Conservation (phyloP, 2,329 filamentous ascomycete species). For the Trichoderma pleuroti region DNA sequence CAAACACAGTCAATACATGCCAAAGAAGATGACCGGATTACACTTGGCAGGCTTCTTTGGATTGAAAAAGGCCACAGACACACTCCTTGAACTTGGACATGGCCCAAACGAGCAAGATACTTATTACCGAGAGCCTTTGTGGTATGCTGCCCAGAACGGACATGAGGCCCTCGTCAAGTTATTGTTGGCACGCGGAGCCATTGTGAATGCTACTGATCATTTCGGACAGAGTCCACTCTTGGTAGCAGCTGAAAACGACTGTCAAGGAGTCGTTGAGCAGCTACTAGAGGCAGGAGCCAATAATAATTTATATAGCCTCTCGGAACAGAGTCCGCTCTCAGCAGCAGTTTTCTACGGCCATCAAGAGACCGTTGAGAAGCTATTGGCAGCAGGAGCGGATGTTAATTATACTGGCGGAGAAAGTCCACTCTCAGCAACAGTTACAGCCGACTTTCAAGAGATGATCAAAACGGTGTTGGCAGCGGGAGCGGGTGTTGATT, state of each 20-base stretch:
- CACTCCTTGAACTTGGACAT: neutral
- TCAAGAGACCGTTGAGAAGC: neutral
- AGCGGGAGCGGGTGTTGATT: neutral
- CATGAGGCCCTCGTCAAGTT: neutral
- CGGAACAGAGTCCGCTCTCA: neutral
- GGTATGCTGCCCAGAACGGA: neutral
- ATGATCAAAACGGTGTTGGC: neutral
- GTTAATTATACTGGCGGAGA: neutral
- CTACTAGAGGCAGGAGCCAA: neutral
- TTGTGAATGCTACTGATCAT: neutral
- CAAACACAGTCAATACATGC: neutral
- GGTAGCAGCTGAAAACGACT: neutral
- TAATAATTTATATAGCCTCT: neutral
- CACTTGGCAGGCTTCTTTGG: neutral
- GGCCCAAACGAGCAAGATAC: neutral
- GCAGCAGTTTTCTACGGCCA: neutral
- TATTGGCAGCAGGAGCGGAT: neutral
- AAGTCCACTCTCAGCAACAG: neutral
- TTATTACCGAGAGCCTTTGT: neutral
- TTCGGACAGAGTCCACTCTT: neutral
- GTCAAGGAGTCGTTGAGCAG: neutral
- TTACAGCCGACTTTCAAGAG: neutral
- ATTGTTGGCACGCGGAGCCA: neutral
- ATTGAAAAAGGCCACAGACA: neutral
- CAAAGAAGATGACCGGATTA: neutral